These are phyloP conservation scores for Monilinia laxa DNA, from an alignment of 2,329 filamentous ascomycete species.

Conservation along the genomic window DNA sequence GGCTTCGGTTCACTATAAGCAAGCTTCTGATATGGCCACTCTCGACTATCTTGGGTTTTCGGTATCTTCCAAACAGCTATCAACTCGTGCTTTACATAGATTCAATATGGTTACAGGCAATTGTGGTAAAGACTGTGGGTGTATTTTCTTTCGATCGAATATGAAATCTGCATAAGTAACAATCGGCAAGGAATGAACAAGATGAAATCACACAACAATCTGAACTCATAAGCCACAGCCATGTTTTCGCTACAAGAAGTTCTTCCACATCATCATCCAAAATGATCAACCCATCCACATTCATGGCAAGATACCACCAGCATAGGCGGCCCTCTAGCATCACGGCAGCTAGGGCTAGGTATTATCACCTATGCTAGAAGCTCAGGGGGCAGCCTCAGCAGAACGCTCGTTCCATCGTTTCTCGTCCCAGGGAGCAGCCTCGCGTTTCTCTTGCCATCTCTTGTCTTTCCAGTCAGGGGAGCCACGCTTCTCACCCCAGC, in stretches of 20 bases:
- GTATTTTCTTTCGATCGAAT: slow-evolving; percentile 10
- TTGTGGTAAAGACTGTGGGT: slow-evolving; percentile 9
- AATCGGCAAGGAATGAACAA: not conserved
- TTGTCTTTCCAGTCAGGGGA: not conserved
- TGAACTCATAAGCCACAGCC: not conserved
- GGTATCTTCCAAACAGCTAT: not conserved
- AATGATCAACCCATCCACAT: not conserved
- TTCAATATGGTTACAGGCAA: not conserved
- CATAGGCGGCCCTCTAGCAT: not conserved
- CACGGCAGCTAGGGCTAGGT: not conserved
- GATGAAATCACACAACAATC: not conserved
- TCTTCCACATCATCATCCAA: not conserved
- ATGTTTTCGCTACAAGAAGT: not conserved
- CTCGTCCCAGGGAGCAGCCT: not conserved
- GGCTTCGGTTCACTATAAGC: too few species aligned
- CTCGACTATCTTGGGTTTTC: too few species aligned
- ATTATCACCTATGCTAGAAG: not conserved
- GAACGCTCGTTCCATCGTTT: not conserved
- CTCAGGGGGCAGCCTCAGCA: not conserved
- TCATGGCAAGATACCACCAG: not conserved
- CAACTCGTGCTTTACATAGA: not conserved
- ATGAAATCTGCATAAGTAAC: not conserved
- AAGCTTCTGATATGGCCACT: too few species aligned
- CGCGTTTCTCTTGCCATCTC: slow-evolving; percentile 2
- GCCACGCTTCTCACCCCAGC: slow-evolving; percentile 3